Evolutionary conservation across 768 basidiomycete genomes (phyloP), one percentile per base, ranked within the genome.

Genomic region (Lentinula aciculospora): DNA sequence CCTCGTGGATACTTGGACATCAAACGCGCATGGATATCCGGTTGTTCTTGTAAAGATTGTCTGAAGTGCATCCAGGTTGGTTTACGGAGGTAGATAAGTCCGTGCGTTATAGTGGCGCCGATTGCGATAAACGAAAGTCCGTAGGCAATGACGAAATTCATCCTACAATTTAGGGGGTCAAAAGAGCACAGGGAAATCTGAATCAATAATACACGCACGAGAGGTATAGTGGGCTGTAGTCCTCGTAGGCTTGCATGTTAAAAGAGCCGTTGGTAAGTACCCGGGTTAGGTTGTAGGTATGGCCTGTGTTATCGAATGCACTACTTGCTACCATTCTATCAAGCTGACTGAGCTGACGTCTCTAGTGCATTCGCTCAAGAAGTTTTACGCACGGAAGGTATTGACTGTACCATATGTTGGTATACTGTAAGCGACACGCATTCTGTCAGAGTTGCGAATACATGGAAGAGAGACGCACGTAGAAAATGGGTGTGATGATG

Each of bases 241-340:
- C 36, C 56, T 36, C n/a, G 19, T 57, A 57, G 8, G 75, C 77
- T 2, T 68, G 71, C 23, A 70, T 51, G 59, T 81, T 70, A 53
- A 84, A 69, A 2, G 69, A 71, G 3, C 70, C 71, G 31, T 75
- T 68, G 34, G 63, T 28, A 19, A 81, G 63, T 29, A 85, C 74
- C 10, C 70, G 69, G 6, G 65, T 60, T 46, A 81, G 72, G 61
- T 82, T 69, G 66, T 80, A 86, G 0, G 55, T 3, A 0, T 54
- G 50, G 0, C 85, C 86, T 0, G 74, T 81, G 66, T 88, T 85
- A 64, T 89, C 88, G 61, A 74, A 90, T 0, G 85, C 80, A 45
- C 58, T 68, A 27, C 72, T 71, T 0, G 85, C 77, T 1, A 68
- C 87, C 69, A 76, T 69, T 17, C 74, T 75, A 56, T 63, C 63